Percentiles rank a stretch among this genome's conserved stretches.
Conservation (phyloP, 768 basidiomycete species). For the Phylloporus sp. region DNA sequence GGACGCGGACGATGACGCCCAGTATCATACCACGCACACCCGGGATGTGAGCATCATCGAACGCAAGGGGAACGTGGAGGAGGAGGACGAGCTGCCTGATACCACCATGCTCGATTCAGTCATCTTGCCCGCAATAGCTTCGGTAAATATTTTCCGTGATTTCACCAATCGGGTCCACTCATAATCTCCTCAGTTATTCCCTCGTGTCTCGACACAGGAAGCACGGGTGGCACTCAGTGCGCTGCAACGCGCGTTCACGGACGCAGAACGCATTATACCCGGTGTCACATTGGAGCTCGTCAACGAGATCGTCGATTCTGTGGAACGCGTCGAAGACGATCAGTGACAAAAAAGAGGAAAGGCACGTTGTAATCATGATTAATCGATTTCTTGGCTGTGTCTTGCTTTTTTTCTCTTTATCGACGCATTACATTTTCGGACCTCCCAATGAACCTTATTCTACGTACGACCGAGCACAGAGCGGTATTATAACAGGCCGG, state of each 20-base stretch:
- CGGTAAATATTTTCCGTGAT: slow-evolving; percentile 49
- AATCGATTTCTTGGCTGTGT: slow-evolving; percentile 20
- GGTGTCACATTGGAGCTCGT: slow-evolving; percentile 91
- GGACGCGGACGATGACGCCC: slow-evolving; percentile 62
- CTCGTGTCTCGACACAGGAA: slow-evolving; percentile 89
- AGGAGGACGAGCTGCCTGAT: slow-evolving; percentile 57
- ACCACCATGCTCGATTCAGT: slow-evolving; percentile 96
- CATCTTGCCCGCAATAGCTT: slow-evolving; percentile 92
- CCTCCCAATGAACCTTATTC: slow-evolving; percentile 15
- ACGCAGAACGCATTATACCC: slow-evolving; percentile 93
- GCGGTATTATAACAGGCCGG: slow-evolving; percentile 13
- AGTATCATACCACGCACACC: slow-evolving; percentile 48
- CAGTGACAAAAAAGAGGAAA: slow-evolving; percentile 15
- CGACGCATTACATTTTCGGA: slow-evolving; percentile 16
- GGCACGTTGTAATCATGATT: background rate
- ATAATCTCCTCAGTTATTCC: slow-evolving; percentile 61
- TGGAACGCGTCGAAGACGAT: slow-evolving; percentile 83
- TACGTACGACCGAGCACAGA: slow-evolving; percentile 15
- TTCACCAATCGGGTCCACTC: slow-evolving; percentile 5
- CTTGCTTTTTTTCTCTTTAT: background rate
- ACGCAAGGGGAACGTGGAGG: slow-evolving; percentile 40
- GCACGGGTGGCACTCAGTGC: slow-evolving; percentile 80
- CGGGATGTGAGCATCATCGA: slow-evolving; percentile 38
- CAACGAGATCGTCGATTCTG: slow-evolving; percentile 90
- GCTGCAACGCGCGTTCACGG: slow-evolving; percentile 87